Percentiles rank a stretch among this genome's conserved stretches.
Conservation (phyloP, 306 rosid genomes). For the Mucuna pruriens region DNA sequence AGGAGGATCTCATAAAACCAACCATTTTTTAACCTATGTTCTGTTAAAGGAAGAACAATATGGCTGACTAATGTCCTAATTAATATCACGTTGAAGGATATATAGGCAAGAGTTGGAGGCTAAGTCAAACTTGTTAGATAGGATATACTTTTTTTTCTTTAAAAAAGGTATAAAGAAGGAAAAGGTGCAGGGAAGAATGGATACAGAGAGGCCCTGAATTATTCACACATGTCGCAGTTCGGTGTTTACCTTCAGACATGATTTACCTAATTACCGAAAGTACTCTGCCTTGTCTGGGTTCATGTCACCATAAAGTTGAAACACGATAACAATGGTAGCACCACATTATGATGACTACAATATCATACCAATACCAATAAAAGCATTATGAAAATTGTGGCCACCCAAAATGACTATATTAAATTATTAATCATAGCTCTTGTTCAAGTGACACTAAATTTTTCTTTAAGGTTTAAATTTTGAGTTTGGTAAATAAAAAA, state of each 20-base stretch:
- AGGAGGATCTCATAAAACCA: neutral
- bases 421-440: neutral
- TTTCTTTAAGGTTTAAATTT: neutral
- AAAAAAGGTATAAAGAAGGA: neutral
- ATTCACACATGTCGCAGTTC: constrained; percentile 3
- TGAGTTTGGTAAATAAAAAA: neutral
- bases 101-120: neutral
- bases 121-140: constrained; percentile 1
- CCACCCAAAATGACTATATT: neutral
- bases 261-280: constrained; percentile 30
- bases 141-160: neutral
- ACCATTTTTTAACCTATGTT: neutral
- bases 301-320: neutral
- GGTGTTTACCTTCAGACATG: constrained; percentile 12
- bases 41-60: neutral
- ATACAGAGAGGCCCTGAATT: neutral
- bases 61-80: constrained; percentile 1
- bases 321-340: neutral
- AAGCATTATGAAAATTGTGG: neutral
- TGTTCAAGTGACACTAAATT: neutral
- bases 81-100: neutral
- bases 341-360: neutral
- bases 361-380: neutral
- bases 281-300: neutral
- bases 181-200: constrained; percentile 27